Evolutionary conservation across 495 filamentous ascomycete genomes (phyloP).

Genomic region (Xylaria nigripes): DNA sequence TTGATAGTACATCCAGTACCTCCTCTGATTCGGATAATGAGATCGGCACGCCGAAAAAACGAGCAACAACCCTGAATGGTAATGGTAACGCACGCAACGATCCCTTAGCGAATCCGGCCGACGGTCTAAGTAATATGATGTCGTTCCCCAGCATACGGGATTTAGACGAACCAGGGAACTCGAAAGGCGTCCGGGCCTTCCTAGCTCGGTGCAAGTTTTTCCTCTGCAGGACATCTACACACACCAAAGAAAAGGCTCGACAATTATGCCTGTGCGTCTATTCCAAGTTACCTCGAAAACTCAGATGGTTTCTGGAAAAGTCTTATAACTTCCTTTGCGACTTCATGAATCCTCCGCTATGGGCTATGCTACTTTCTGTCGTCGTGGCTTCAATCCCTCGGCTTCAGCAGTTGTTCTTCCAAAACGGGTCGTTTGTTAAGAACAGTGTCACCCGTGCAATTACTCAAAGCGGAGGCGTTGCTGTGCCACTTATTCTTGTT

Average conservation of each 20-base stretch:
- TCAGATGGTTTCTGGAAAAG: constrained; percentile 47
- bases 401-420: constrained; percentile 80
- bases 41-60: constrained; percentile 20
- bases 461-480: constrained; percentile 75
- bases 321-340: constrained; percentile 62
- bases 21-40: constrained; percentile 41
- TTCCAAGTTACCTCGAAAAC: constrained; percentile 45
- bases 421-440: constrained; percentile 78
- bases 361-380: constrained; percentile 89
- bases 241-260: constrained; percentile 27
- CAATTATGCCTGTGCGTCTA: constrained; percentile 17
- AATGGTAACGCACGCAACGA: constrained; percentile 6
- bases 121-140: constrained; percentile 29
- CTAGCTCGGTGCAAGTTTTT: constrained; percentile 17
- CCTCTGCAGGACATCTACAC: constrained; percentile 24
- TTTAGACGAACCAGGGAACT: constrained; percentile 25
- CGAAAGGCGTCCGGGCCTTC: constrained; percentile 27
- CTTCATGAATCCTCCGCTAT: constrained; percentile 97
- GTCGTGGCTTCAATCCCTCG: constrained; percentile 83
- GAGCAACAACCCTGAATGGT: constrained; percentile 9
- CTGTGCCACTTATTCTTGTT: constrained; percentile 92
- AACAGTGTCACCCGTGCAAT: constrained; percentile 90
- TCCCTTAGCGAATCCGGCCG: constrained; percentile 5
- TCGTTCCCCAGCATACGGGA: constrained; percentile 38
- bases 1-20: constrained; percentile 30